These are phyloP conservation scores for Fusarium zealandicum DNA, from an alignment of 2,329 filamentous ascomycete species.

Conservation along the genomic window DNA sequence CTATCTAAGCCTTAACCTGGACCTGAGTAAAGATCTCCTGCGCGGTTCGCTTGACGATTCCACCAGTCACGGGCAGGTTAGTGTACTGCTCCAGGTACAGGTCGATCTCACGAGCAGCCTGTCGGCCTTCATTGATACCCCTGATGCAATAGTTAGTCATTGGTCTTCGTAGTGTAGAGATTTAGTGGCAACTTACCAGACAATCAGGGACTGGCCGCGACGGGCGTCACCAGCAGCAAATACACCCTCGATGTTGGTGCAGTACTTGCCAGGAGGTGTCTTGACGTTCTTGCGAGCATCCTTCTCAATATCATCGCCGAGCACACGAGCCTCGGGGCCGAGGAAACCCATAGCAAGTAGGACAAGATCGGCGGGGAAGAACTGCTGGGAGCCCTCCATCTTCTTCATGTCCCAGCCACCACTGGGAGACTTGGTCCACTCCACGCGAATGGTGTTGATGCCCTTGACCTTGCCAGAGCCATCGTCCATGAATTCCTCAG, in stretches of 20 bases:
- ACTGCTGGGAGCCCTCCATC: slow-evolving; percentile 88
- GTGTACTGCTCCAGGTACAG: slow-evolving; percentile 82
- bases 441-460: slow-evolving; percentile 93
- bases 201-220: slow-evolving; percentile 92
- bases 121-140: slow-evolving; percentile 97
- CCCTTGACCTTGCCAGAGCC: slow-evolving; percentile 88
- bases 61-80: slow-evolving; percentile 86
- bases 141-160: slow-evolving; percentile 48
- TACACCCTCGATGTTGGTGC: slow-evolving; percentile 85
- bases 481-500: slow-evolving; percentile 93
- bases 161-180: background rate
- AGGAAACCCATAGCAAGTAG: slow-evolving; percentile 97
- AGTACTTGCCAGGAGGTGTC: slow-evolving; percentile 86
- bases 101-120: slow-evolving; percentile 91
- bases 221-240: slow-evolving; percentile 96
- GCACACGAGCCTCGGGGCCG: slow-evolving; percentile 86
- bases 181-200: slow-evolving; percentile 71
- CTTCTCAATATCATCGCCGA: slow-evolving; percentile 88
- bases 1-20: slow-evolving; percentile 29
- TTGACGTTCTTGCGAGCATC: slow-evolving; percentile 96
- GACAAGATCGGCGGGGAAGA: slow-evolving; percentile 95
- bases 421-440: slow-evolving; percentile 89
- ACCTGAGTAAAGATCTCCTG: slow-evolving; percentile 66
- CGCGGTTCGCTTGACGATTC: slow-evolving; percentile 86
- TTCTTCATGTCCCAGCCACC: slow-evolving; percentile 99